Base-by-base conservation (phyloP, 805 yeast genomes). In the Lachancea meyersii region DNA sequence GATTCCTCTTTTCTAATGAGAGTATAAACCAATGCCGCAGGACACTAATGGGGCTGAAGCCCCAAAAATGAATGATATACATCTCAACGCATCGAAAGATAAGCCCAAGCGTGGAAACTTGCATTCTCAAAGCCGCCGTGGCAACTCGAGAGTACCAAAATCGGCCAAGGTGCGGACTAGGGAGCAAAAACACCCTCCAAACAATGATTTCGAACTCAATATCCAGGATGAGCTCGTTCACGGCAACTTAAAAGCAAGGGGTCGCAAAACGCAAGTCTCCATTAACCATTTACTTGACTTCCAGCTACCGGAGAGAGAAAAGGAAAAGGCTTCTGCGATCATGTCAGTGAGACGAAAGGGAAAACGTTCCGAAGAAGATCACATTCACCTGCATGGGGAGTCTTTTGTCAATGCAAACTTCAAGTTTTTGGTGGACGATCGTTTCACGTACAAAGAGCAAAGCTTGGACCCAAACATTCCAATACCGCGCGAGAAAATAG, bases 361-460 rank as follows among this genome's bases (percentile, higher is more conserved):
- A 24, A 51, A 52, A 27, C 52, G 55, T n/a, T 48, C 55, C 26
- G 51, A 60, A 8, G 52, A 57, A 4, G 67, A 62, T 16, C 61
- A 62, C 40, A 60, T 79, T 5, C 77, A 73, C 46, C 60, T 84
- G 14, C 71, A 71, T 4, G 91, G 91, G 0, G 75, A 79, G 64
- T 68, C 76, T 3, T 84, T 78, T 51, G 81, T 87, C 45, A 93
- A 91, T 58, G 91, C 88, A 17, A 82, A 84, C 58, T 89, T 82
- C 58, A 77, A 86, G 51, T 83, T 93, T 54, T 75, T 91, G 16
- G 84, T 91, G n/a, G 84, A 86, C 52, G 70, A 75, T 38, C 58
- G 78, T 31, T 69, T 72, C 31, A 73, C 74, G 35, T 82, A 77
- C 54, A 58, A 65, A 20, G 65, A 75, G 8, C 91, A 85, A 56